Conservation (phyloP, 73 alveolate genomes). For the Tetrahymena elliotti region DNA sequence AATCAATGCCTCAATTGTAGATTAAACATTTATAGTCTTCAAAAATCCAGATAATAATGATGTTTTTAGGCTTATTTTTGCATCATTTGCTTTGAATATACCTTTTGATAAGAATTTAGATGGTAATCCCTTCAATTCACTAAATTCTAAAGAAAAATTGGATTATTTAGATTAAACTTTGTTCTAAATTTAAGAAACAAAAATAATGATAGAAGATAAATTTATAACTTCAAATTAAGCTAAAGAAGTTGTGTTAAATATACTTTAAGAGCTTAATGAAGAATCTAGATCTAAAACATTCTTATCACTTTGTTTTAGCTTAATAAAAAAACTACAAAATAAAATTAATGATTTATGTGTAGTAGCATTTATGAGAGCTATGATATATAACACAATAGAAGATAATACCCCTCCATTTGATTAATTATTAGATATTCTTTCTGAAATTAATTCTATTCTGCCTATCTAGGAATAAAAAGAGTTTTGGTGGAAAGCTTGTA, state of each 20-base stretch:
- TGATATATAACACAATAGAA: not conserved
- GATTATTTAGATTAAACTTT: not conserved
- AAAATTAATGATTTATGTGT: not conserved
- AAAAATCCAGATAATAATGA: not conserved
- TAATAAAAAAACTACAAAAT: not conserved
- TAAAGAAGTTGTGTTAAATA: not conserved
- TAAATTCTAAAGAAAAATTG: not conserved
- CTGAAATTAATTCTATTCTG: not conserved
- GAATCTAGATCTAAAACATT: not conserved
- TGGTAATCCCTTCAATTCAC: not conserved
- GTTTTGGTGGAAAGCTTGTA: not conserved
- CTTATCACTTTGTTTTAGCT: not conserved
- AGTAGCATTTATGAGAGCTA: not conserved
- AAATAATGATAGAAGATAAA: not conserved
- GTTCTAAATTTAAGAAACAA: not conserved
- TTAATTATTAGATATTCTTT: not conserved
- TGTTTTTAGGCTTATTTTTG: not conserved
- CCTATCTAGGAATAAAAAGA: not conserved
- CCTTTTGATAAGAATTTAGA: not conserved
- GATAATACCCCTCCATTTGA: not conserved
- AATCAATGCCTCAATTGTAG: not conserved
- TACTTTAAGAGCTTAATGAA: not conserved
- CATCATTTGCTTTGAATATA: not conserved
- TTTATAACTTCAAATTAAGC: not conserved
- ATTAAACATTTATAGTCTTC: not conserved